Base-by-base conservation (phyloP, 2,329 filamentous ascomycete genomes). In the Graphilbum sp. region DNA sequence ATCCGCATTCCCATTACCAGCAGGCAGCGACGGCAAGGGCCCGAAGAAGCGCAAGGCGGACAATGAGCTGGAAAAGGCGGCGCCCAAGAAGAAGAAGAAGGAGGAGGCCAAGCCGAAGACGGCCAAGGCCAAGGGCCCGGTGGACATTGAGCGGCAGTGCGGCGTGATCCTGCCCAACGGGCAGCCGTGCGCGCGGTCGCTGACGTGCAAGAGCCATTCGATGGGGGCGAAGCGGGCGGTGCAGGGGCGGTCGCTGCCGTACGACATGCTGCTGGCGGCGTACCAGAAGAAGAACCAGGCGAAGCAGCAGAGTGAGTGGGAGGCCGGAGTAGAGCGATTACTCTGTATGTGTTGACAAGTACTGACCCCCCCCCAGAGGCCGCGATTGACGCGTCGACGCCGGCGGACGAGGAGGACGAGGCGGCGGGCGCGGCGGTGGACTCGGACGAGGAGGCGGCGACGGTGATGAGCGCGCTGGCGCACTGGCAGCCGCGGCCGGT, bases 231-330 rank as follows among this genome's bases (percentile, higher is more conserved):
- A 95, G 59, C 71, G 87, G 48, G 80, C 81, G 1, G 87, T 95
- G 3, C 80, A 84, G 5, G 87, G 87, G 1, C 70, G 87, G 43
- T 90, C 82, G 33, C 61, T 93, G 42, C 87, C 87, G 2, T 95
- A 95, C 52, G 86, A 94, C 56, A 90, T 93, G 79, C 64, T 95
- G 30, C 67, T 95, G 29, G 77, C 81, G 13, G 79, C 80, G 8
- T 90, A 90, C 52, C 83, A 90, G 57, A 95, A 96, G 69, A 96
- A 95, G 67, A 98, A 98, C 51, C 90, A 96, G 57, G 90, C 90
- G 18, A 93, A 94, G 53, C 84, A 94, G 62, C 90, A 96, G 58
- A 61, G 79, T 69, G 17, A 24, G 31, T 43, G 17, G 16, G 15
- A 21, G 20, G 12, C 8, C n/a, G 5, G 23, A 25, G 23, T 7